phyloP scores from a whole-genome alignment of 108 stramenopile genomes.

The Fragilariopsis cylindrus region DNA sequence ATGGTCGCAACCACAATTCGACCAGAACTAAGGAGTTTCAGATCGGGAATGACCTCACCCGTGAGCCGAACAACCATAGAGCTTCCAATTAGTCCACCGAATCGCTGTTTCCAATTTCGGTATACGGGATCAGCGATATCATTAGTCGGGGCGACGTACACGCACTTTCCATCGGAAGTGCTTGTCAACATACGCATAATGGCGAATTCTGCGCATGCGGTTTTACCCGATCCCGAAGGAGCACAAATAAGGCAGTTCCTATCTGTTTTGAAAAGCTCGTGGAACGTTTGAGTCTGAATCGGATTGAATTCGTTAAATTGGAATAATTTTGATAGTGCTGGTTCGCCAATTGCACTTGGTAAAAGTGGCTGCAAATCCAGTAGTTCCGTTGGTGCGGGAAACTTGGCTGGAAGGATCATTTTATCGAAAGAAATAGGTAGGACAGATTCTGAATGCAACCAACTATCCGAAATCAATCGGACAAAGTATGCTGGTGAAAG shows the following conservation, averaged over 20 bases:
- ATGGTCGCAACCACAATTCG: constrained; percentile 87
- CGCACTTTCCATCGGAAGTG: constrained; percentile 79
- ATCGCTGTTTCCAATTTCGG: constrained; percentile 70
- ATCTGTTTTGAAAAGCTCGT: constrained; percentile 92
- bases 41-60: constrained; percentile 91
- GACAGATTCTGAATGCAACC: constrained; percentile 92
- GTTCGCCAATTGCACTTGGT: constrained; percentile 77
- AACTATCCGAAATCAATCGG: constrained; percentile 93
- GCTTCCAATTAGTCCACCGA: constrained; percentile 75
- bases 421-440: constrained; percentile 95
- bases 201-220: constrained; percentile 91
- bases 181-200: constrained; percentile 89
- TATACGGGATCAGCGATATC: constrained; percentile 76
- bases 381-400: constrained; percentile 94
- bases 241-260: constrained; percentile 94
- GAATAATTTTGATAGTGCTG: constrained; percentile 71
- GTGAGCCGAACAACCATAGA: constrained; percentile 75
- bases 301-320: constrained; percentile 91
- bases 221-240: constrained; percentile 93
- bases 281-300: constrained; percentile 97
- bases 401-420: constrained; percentile 96
- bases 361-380: constrained; percentile 96
- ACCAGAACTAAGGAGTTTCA: constrained; percentile 69
- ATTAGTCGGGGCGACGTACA: constrained; percentile 92
- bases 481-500: constrained; percentile 97